A percentile compares a stretch with the other conserved stretches of the same genome.
Conservation (phyloP, 208 protist genomes). For the Lotmaria passim region DNA sequence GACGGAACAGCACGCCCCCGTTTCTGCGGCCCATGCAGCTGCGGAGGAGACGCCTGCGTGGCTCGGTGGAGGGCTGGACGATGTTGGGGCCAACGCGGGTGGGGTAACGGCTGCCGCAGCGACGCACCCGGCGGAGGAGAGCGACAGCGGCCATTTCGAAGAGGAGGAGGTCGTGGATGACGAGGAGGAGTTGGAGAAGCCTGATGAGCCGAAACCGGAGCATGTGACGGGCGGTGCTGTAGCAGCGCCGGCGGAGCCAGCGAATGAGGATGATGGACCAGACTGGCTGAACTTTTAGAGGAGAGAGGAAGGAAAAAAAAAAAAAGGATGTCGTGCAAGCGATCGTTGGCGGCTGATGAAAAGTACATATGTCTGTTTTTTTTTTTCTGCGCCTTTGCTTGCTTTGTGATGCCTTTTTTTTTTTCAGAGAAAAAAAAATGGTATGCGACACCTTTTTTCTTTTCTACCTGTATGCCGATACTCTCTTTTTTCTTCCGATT, state of each 20-base stretch:
- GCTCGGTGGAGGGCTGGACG: slow-evolving; percentile 12
- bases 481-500: too few relatives aligned
- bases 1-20: background rate
- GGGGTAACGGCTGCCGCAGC: background rate
- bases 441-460: too few relatives aligned
- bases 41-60: slow-evolving; percentile 28
- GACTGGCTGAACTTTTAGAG: slow-evolving; percentile 58
- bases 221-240: background rate
- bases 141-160: slow-evolving; percentile 6
- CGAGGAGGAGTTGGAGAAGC: slow-evolving; percentile 18
- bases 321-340: too few relatives aligned
- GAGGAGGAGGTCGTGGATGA: slow-evolving; percentile 21
- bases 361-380: slow-evolving; percentile 3
- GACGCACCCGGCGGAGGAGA: background rate
- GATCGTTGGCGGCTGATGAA: too few relatives aligned
- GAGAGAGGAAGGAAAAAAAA: background rate
- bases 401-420: too few relatives aligned
- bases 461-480: too few relatives aligned
- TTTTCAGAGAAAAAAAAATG: too few relatives aligned
- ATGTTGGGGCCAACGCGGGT: background rate
- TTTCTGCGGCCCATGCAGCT: background rate
- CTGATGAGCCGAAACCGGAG: slow-evolving; percentile 14
- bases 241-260: slow-evolving; percentile 7
- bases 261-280: slow-evolving; percentile 43
- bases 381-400: background rate